Base-by-base conservation (phyloP, 2,329 filamentous ascomycete species). In the Monosporascus sp. region DNA sequence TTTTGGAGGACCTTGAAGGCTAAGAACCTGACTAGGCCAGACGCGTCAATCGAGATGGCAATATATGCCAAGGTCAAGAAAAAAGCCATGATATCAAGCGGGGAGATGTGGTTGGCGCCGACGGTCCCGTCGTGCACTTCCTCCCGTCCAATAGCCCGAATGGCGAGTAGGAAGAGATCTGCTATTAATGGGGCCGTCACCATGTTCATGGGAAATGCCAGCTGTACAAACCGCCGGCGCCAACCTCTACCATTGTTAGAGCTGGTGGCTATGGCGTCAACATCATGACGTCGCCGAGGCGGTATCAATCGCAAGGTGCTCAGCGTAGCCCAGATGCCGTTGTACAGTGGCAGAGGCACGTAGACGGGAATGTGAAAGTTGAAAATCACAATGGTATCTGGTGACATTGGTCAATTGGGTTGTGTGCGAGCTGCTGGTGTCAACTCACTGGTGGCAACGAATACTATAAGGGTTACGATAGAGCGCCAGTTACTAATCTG, bases 41-140 rank as follows among this genome's bases (percentile, higher is more conserved):
- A 89, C 2, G 87, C 86, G 58, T 90, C 87, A 55, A 90, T 88
- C 0, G 86, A 89, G 46, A 91, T 88, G 47, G 87, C 87, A 55
- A 90, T 89, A 61, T 90, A 91, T 3, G 87, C 87, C 44, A 89
- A 67, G 0, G 85, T 87, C 44, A 90, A 74, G 70, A 91, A 90
- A 70, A 90, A 90, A 17, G 77, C 71, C 84, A 90, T 88, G 56
- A 89, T 89, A 55, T 90, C 86, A 59, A 88, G 78, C 0, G 87
- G 87, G 2, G 75, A 75, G 59, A 91, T 90, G 62, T 84, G 74
- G 60, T 87, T 72, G 1, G 84, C 75, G 0, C 86, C 86, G 7
- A 87, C 68, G 0, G 83, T 89, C 2, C 87, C 87, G 61, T 82
- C 86, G n/a, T 79, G 74, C 0, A 90, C 85, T 68, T 90, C 87